phyloP scores from a whole-genome alignment of 768 basidiomycete genomes.

The Gelatoporia subvermispora region DNA sequence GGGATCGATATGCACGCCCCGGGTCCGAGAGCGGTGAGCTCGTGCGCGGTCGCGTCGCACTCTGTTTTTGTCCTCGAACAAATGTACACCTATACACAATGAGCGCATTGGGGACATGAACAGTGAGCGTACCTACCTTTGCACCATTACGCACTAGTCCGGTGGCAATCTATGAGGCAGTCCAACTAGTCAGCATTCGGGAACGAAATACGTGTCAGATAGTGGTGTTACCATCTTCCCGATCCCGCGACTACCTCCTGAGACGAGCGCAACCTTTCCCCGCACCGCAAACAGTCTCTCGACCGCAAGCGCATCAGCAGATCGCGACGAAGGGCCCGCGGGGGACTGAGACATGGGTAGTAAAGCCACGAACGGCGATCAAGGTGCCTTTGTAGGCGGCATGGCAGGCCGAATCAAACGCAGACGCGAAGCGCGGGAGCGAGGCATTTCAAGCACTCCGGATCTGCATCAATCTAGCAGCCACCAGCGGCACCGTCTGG shows the following conservation, averaged over 20 bases:
- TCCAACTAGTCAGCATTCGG: background rate
- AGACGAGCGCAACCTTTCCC: slow-evolving; percentile 53
- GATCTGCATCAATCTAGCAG: too few species aligned
- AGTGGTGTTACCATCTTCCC: slow-evolving; percentile 53
- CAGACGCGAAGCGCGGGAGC: too few species aligned
- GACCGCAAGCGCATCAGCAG: too few species aligned
- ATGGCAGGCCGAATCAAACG: too few species aligned
- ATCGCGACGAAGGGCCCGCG: too few species aligned
- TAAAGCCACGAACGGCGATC: too few species aligned
- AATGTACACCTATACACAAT: slow-evolving; percentile 49
- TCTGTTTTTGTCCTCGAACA: slow-evolving; percentile 50
- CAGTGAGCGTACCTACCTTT: slow-evolving; percentile 29
- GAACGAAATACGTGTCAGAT: background rate
- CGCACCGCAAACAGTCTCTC: slow-evolving; percentile 43
- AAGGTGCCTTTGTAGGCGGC: too few species aligned
- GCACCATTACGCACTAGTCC: slow-evolving; percentile 62
- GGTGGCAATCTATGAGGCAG: slow-evolving; percentile 46
- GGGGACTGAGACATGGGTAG: too few species aligned
- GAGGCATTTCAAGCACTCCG: too few species aligned
- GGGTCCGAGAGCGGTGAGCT: slow-evolving; percentile 47
- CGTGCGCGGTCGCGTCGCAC: slow-evolving; percentile 45
- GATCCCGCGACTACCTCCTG: slow-evolving; percentile 62
- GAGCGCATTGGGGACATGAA: background rate
- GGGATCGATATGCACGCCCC: slow-evolving; percentile 51
- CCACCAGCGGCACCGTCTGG: too few species aligned